Evolutionary conservation across 768 basidiomycete genomes (phyloP).

Genomic region (Boletus rex-veris): DNA sequence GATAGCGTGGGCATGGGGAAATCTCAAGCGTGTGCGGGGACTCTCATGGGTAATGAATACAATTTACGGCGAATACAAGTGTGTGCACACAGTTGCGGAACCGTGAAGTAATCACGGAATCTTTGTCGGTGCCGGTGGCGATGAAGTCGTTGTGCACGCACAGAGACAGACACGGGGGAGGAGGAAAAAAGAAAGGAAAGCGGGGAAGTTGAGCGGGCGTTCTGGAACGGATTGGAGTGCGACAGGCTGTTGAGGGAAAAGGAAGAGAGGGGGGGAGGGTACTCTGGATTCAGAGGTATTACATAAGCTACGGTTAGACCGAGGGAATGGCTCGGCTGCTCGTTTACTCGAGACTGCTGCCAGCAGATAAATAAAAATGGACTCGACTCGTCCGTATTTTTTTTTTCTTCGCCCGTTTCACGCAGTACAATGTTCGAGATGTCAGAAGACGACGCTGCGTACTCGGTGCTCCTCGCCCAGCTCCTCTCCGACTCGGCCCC

Average conservation of each 20-base stretch:
- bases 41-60: not conserved
- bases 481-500: constrained; percentile 23
- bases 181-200: too few species aligned
- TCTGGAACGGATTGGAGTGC: constrained; percentile 1
- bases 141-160: too few species aligned
- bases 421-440: not conserved
- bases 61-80: constrained; percentile 2
- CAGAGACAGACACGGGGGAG: too few species aligned
- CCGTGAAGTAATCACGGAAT: not conserved
- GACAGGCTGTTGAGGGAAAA: not conserved
- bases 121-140: constrained; percentile 5
- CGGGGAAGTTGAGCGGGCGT: not conserved
- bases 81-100: not conserved
- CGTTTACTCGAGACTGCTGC: too few species aligned
- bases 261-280: not conserved
- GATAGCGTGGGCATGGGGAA: too few species aligned
- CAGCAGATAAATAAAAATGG: constrained; percentile 22
- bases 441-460: constrained; percentile 32
- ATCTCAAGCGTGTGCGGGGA: too few species aligned
- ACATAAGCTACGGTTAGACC: not conserved
- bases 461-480: constrained; percentile 28
- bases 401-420: constrained; percentile 1
- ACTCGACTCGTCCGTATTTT: not conserved
- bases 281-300: not conserved
- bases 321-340: constrained; percentile 13